Conservation (phyloP, 2,329 filamentous ascomycete genomes). For the Alternaria metachromatica region DNA sequence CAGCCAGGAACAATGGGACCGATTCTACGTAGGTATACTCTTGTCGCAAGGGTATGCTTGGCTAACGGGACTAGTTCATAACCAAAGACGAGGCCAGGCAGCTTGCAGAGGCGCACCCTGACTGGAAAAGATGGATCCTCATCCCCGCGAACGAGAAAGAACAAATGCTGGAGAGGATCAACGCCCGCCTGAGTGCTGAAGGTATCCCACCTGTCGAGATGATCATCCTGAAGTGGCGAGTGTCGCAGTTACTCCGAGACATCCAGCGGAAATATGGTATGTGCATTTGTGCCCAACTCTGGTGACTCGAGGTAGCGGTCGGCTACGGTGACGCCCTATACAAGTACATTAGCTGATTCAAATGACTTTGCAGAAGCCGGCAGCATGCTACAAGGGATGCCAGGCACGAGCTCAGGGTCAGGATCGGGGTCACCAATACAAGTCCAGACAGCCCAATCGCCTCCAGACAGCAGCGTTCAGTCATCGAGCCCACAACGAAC, state of each 20-base stretch:
- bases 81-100: slow-evolving; percentile 47
- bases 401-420: slow-evolving; percentile 27
- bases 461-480: slow-evolving; percentile 36
- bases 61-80: slow-evolving; percentile 44
- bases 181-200: slow-evolving; percentile 41
- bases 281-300: slow-evolving; percentile 30
- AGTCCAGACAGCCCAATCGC: slow-evolving; percentile 33
- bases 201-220: slow-evolving; percentile 47
- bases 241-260: slow-evolving; percentile 45
- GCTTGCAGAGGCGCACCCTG: slow-evolving; percentile 45
- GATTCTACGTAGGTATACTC: slow-evolving; percentile 44
- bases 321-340: slow-evolving; percentile 24
- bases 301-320: slow-evolving; percentile 23
- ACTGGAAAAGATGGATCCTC: slow-evolving; percentile 48
- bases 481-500: slow-evolving; percentile 40
- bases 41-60: slow-evolving; percentile 14
- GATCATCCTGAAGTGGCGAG: slow-evolving; percentile 48
- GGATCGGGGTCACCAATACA: slow-evolving; percentile 35
- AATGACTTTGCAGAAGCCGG: slow-evolving; percentile 44
- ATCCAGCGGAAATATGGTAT: slow-evolving; percentile 48
- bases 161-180: slow-evolving; percentile 44
- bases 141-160: slow-evolving; percentile 49
- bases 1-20: slow-evolving; percentile 48
- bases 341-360: slow-evolving; percentile 39
- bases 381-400: slow-evolving; percentile 45